These are phyloP conservation scores for Aegilops bicornis DNA, from an alignment of 176 grass and related monocot species.

Conservation along the genomic window DNA sequence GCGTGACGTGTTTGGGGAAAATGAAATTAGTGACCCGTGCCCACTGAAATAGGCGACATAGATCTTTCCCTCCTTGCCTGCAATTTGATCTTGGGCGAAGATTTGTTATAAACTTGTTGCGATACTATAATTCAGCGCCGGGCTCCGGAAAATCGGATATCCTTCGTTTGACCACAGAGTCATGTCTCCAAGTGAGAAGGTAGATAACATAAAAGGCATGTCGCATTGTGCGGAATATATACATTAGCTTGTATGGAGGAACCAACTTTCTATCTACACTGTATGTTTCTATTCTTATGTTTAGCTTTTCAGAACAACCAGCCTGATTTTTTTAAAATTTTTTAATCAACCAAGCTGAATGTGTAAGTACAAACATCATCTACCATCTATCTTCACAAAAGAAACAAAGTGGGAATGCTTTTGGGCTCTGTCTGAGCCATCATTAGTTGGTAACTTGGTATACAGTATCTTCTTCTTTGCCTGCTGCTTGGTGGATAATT, in stretches of 20 bases:
- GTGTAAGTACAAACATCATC: too few species aligned
- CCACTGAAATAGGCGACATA: too few species aligned
- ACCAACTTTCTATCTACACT: slow-evolving; percentile 42
- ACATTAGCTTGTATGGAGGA: not conserved
- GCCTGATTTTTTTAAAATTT: too few species aligned
- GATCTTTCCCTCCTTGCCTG: too few species aligned
- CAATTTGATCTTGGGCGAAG: too few species aligned
- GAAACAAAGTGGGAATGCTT: not conserved
- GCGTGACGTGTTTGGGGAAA: too few species aligned
- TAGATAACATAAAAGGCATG: not conserved
- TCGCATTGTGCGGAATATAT: not conserved
- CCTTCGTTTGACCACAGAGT: slow-evolving; percentile 1
- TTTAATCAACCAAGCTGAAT: too few species aligned
- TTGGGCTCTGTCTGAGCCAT: slow-evolving; percentile 26
- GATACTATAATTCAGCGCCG: not conserved
- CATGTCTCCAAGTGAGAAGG: slow-evolving; percentile 10
- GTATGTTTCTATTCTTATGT: not conserved
- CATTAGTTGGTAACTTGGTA: slow-evolving; percentile 52
- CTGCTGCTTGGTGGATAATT: slow-evolving; percentile 13
- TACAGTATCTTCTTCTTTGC: not conserved
- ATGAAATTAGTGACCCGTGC: too few species aligned
- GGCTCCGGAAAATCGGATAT: not conserved
- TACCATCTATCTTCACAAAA: too few species aligned
- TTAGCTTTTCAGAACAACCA: too few species aligned
- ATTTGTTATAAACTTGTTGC: not conserved